Evolutionary conservation across 306 rosid species (phyloP).

Genomic region (Pueraria montana): DNA sequence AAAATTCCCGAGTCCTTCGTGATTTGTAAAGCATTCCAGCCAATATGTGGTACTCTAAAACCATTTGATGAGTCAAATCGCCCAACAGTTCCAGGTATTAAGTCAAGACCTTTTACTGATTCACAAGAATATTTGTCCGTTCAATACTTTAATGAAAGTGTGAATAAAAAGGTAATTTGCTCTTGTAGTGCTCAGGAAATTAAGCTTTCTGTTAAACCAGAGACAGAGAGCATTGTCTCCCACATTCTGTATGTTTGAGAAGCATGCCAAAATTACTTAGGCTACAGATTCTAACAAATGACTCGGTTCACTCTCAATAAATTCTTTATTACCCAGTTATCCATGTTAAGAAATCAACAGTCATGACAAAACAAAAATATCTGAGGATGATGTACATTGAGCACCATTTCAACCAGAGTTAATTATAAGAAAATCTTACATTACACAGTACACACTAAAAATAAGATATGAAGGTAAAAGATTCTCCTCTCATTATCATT

Average conservation of each 20-base stretch:
- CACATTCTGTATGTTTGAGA: conserved; percentile 2
- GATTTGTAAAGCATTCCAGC: conserved; percentile 93
- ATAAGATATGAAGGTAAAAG: background rate
- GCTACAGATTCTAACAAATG: conserved; percentile 29
- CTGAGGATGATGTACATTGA: background rate
- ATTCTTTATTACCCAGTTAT: background rate
- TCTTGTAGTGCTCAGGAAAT: conserved; percentile 2
- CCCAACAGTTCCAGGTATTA: conserved; percentile 93
- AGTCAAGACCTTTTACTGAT: conserved; percentile 94
- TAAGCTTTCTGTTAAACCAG: conserved; percentile 30
- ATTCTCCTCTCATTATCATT: background rate
- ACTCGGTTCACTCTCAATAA: background rate
- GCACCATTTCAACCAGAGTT: background rate
- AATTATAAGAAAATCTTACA: background rate
- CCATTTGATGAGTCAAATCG: conserved; percentile 93
- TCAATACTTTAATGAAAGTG: conserved; percentile 28
- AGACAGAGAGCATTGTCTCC: conserved; percentile 1
- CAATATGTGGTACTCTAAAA: conserved; percentile 93
- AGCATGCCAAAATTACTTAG: conserved; percentile 2
- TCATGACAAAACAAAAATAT: conserved; percentile 1
- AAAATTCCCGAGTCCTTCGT: conserved; percentile 73
- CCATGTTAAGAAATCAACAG: background rate
- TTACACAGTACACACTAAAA: background rate
- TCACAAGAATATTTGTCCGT: conserved; percentile 49
- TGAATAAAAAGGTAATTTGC: conserved; percentile 15